phyloP scores from a whole-genome alignment of 2,329 filamentous ascomycete genomes.

The Penicillium rolfsii region DNA sequence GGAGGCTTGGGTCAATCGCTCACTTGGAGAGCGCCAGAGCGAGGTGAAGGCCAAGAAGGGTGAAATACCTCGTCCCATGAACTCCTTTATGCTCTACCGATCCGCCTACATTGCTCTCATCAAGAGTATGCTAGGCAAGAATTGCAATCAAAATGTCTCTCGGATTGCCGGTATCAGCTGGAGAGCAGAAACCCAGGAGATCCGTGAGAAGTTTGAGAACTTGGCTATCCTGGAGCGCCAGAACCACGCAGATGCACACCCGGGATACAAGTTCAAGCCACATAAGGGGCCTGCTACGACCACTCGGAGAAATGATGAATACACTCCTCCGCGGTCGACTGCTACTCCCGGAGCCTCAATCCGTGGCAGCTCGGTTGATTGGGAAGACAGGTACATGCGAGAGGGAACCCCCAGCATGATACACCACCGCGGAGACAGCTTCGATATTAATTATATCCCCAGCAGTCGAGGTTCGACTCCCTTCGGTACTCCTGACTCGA shows the following conservation, averaged over 20 bases:
- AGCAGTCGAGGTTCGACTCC: conserved; percentile 43
- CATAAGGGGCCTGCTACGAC: conserved; percentile 64
- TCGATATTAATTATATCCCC: conserved; percentile 32
- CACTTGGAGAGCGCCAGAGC: conserved; percentile 64
- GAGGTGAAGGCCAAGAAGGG: conserved; percentile 71
- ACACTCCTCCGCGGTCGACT: conserved; percentile 27
- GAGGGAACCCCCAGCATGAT: conserved; percentile 10
- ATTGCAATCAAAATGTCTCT: conserved; percentile 93
- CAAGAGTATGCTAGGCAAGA: conserved; percentile 77
- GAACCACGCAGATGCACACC: conserved; percentile 84
- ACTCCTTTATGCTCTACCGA: conserved; percentile 97
- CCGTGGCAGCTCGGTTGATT: conserved; percentile 38
- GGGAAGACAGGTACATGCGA: conserved; percentile 30
- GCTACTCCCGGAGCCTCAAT: conserved; percentile 6
- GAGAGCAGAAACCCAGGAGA: conserved; percentile 73
- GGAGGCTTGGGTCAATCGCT: conserved; percentile 74
- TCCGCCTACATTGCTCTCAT: conserved; percentile 88
- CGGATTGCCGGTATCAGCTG: conserved; percentile 85
- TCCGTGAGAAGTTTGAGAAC: conserved; percentile 75
- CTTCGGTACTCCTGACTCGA: conserved; percentile 34
- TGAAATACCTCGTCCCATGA: conserved; percentile 90
- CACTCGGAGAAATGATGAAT: conserved; percentile 12
- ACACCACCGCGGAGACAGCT: conserved; percentile 32
- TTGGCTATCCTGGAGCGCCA: conserved; percentile 79
- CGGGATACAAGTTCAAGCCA: conserved; percentile 91